Conservation (phyloP, 768 basidiomycete genomes). For the Suillus hirtellus region DNA sequence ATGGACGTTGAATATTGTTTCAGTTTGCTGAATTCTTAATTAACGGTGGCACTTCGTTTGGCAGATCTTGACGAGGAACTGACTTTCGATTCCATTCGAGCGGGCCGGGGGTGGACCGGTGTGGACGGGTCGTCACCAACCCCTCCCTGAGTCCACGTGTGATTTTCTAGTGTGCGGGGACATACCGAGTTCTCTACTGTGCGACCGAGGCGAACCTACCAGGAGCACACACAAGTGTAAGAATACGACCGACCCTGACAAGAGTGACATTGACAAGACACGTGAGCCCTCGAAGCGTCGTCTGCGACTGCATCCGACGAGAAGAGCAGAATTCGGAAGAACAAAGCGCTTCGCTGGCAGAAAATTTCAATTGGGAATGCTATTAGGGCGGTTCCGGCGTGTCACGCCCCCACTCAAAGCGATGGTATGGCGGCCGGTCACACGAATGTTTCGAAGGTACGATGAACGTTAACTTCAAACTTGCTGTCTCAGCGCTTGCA, state of each 20-base stretch:
- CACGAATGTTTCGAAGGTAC: not conserved
- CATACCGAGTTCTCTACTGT: too few relatives aligned
- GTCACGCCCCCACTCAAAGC: not conserved
- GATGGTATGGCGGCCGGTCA: slow-evolving; percentile 6
- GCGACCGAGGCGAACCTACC: not conserved
- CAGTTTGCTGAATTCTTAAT: slow-evolving; percentile 2
- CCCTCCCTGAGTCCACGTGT: not conserved
- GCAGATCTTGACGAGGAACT: slow-evolving; percentile 4
- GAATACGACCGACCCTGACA: not conserved
- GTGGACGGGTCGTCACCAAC: not conserved
- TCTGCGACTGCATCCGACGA: slow-evolving; percentile 4
- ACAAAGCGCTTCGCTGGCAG: slow-evolving; percentile 4
- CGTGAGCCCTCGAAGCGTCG: slow-evolving; percentile 1
- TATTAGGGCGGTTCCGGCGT: not conserved
- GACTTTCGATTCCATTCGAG: not conserved
- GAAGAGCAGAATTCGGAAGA: not conserved
- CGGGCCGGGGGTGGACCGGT: not conserved
- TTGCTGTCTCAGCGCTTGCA: not conserved
- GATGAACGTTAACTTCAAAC: slow-evolving; percentile 1
- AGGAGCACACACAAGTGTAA: not conserved
- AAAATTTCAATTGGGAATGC: not conserved
- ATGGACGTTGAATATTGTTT: not conserved
- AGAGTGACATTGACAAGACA: not conserved
- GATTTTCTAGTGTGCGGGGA: too few relatives aligned
- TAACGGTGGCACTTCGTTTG: slow-evolving; percentile 3